Base-by-base conservation (phyloP, 2,329 filamentous ascomycete species). In the Bipolaris victoriae region DNA sequence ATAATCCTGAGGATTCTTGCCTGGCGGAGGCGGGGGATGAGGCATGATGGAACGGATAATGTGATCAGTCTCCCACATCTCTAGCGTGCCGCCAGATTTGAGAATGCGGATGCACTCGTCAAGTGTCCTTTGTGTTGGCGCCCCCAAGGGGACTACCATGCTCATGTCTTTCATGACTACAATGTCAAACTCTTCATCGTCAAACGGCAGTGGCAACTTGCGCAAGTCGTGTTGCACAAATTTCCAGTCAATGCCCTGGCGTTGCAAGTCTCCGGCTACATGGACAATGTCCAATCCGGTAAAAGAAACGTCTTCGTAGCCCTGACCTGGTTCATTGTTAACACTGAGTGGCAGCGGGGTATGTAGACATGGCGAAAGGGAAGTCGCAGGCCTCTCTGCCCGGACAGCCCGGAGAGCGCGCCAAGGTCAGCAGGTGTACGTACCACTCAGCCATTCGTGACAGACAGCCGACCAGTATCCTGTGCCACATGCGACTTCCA, bases 381-480 rank as follows among this genome's bases (percentile, higher is more conserved):
- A 15, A 49, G n/a, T 26, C 18, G 26, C 33, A 49, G 33, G 20
- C 5, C 16, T 24, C 11, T 10, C 11, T 10, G 26, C 9, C 26
- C 9, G 26, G 26, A 29, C 26, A 29, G 26, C 26, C 15, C 11
- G 33, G 11, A 39, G 33, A 35, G 20, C 1, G 3, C 33, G 46
- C 39, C 18, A 22, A 36, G 13, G 29, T 33, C 11, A 18, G 16
- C 29, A 35, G 33, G 13, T 49, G 15, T 26, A 54, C 55, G 15
- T 54, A 57, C 86, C 83, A 55, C 84, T 82, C 71, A 93, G 91
- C 76, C 91, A 90, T 35, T 91, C 86, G 75, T 96, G 90, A 74
- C 91, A 96, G 81, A 92, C 88, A 31, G 90, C 89, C 66, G 90
- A 93, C 93, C 93, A 97, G 72, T 96, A 90, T 22, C 87, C 94